These are phyloP conservation scores for Pleurotus pulmonarius DNA, from an alignment of 768 basidiomycete genomes.

Conservation along the genomic window DNA sequence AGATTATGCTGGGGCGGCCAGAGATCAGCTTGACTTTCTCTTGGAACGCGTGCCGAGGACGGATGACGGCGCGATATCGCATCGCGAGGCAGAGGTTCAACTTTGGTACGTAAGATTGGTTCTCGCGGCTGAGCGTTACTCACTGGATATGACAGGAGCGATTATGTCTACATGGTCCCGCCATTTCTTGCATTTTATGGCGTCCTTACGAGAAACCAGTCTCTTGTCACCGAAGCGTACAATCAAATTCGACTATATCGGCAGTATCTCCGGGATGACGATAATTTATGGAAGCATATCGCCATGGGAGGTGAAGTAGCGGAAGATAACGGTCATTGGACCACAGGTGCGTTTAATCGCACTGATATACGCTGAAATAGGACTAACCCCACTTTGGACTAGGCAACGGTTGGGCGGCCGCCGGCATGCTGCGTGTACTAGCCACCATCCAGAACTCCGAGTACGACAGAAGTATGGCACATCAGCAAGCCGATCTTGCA, in stretches of 20 bases:
- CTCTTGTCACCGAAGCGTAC: conserved; percentile 61
- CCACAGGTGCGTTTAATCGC: conserved; percentile 50
- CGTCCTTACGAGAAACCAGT: conserved; percentile 49
- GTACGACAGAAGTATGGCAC: conserved; percentile 43
- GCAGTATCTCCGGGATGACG: conserved; percentile 50
- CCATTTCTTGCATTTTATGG: conserved; percentile 88
- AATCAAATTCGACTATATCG: conserved; percentile 73
- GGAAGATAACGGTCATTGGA: conserved; percentile 73
- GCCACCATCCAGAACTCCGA: conserved; percentile 67
- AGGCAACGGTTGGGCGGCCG: conserved; percentile 91
- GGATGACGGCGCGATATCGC: conserved; percentile 77
- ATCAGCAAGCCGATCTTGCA: conserved; percentile 53
- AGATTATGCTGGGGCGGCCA: conserved; percentile 62
- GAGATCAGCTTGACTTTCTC: conserved; percentile 62
- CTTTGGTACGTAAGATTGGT: not conserved
- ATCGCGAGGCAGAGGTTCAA: conserved; percentile 48
- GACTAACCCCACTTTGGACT: not conserved
- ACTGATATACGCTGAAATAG: not conserved
- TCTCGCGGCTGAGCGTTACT: not conserved
- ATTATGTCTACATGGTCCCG: conserved; percentile 83
- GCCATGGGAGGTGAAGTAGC: conserved; percentile 42
- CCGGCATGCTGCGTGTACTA: conserved; percentile 81
- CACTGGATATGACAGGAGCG: conserved; percentile 46
- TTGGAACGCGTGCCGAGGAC: conserved; percentile 56
- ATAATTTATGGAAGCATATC: conserved; percentile 76